Conservation (phyloP, 139 green algal genomes). For the Micractinium conductrix region DNA sequence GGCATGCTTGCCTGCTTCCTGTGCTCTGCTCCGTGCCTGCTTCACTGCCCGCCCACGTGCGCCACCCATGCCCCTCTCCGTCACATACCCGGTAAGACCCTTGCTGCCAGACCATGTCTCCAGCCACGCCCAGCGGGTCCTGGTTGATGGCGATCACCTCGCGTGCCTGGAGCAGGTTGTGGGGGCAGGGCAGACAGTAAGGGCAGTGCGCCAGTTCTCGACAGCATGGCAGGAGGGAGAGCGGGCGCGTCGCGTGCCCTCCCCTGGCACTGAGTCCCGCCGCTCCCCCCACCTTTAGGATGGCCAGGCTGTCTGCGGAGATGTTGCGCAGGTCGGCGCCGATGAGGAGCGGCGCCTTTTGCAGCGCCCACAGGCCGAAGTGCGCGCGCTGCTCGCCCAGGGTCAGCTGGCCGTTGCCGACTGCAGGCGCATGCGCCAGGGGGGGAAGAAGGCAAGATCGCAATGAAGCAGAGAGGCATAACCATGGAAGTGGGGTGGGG, state of each 20-base stretch:
- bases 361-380: slow-evolving; percentile 76
- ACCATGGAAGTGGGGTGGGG: no score
- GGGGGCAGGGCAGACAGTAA: no score
- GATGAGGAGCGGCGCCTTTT: slow-evolving; percentile 75
- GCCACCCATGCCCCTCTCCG: not conserved
- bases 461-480: no score
- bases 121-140: slow-evolving; percentile 65
- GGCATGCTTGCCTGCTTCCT: no score
- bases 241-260: no score
- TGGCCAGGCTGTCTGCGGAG: slow-evolving; percentile 22
- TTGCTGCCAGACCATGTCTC: slow-evolving; percentile 66
- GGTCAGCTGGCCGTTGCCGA: slow-evolving; percentile 51
- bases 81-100: slow-evolving; percentile 36
- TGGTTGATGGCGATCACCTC: slow-evolving; percentile 75
- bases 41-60: not conserved
- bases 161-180: no score
- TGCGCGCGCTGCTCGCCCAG: slow-evolving; percentile 57
- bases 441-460: no score
- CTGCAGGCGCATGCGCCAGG: not conserved
- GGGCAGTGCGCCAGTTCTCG: no score
- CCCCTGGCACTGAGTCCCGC: no score
- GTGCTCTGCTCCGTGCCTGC: no score
- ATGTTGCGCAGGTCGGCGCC: slow-evolving; percentile 56
- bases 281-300: slow-evolving; percentile 49
- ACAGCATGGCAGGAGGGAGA: no score